A percentile compares a stretch with the other conserved stretches of the same genome.
These are phyloP conservation scores for Niebla homalea DNA, from an alignment of 495 filamentous ascomycete species.

Conservation along the genomic window DNA sequence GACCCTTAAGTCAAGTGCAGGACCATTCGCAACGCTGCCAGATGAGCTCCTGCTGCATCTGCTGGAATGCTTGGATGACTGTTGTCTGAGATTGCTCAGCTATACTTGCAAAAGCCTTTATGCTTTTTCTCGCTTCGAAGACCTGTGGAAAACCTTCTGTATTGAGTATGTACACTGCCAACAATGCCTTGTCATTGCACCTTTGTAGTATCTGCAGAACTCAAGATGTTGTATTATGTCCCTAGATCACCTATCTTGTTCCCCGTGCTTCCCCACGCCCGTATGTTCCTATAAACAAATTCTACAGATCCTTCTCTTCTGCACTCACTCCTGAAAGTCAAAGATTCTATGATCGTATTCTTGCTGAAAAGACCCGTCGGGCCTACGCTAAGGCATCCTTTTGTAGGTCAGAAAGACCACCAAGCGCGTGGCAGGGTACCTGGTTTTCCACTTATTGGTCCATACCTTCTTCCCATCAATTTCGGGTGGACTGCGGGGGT, in stretches of 20 bases:
- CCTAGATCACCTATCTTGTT: no score
- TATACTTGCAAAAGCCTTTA: slow-evolving; percentile 78
- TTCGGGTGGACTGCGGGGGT: slow-evolving; percentile 52
- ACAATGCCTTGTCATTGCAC: no score
- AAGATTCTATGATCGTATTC: not conserved
- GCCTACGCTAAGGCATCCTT: slow-evolving; percentile 4
- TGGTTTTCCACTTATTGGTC: slow-evolving; percentile 75
- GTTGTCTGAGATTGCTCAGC: slow-evolving; percentile 51
- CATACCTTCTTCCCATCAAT: slow-evolving; percentile 35
- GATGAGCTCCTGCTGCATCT: slow-evolving; percentile 72
- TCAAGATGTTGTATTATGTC: no score
- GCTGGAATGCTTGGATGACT: slow-evolving; percentile 59
- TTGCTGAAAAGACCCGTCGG: not conserved
- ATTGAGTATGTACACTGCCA: slow-evolving; percentile 53
- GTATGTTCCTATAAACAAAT: not conserved
- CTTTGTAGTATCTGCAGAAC: no score
- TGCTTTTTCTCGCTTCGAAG: slow-evolving; percentile 73
- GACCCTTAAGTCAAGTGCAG: slow-evolving; percentile 53
- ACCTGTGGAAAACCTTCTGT: slow-evolving; percentile 82
- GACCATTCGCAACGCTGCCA: slow-evolving; percentile 49
- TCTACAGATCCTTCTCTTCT: not conserved
- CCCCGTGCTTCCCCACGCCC: slow-evolving; percentile 2
- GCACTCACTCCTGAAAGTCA: no score
- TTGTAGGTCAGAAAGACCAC: slow-evolving; percentile 27
- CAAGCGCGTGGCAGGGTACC: slow-evolving; percentile 64